phyloP scores from a whole-genome alignment of 257 asterid genomes.

The Rehmannia glutinosa region DNA sequence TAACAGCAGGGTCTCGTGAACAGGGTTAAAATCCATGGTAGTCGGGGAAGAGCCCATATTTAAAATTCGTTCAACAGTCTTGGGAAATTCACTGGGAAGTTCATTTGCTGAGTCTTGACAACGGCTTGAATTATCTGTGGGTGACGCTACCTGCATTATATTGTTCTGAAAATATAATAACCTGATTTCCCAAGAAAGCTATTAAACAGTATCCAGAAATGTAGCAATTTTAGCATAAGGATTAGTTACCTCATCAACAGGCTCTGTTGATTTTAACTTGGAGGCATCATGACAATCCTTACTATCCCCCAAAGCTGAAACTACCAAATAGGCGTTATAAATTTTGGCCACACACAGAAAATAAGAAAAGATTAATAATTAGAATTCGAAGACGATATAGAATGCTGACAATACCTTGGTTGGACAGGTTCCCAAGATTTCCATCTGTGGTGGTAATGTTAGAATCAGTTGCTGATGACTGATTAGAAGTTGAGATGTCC shows the following conservation, averaged over 20 bases:
- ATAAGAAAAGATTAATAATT: neutral
- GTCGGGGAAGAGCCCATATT: slow-evolving; percentile 37
- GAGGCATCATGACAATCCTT: slow-evolving; percentile 19
- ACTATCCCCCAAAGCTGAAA: slow-evolving; percentile 24
- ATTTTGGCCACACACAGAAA: slow-evolving; percentile 14
- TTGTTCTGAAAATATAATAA: neutral
- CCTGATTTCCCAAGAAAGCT: neutral
- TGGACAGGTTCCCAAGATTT: slow-evolving; percentile 13
- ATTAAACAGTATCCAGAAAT: neutral
- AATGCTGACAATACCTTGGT: slow-evolving; percentile 20
- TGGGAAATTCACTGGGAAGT: slow-evolving; percentile 44
- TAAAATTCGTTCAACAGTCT: slow-evolving; percentile 35
- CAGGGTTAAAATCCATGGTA: slow-evolving; percentile 76
- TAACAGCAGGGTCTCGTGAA: slow-evolving; percentile 51
- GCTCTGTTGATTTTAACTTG: slow-evolving; percentile 9
- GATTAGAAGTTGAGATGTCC: slow-evolving; percentile 14
- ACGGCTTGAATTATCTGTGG: neutral
- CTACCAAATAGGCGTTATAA: neutral
- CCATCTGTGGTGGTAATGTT: slow-evolving; percentile 17
- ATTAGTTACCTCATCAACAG: slow-evolving; percentile 44
- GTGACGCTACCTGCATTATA: slow-evolving; percentile 35
- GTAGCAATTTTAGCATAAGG: neutral
- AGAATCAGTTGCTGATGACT: slow-evolving; percentile 19
- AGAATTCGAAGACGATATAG: neutral
- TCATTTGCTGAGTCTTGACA: slow-evolving; percentile 21